Base-by-base conservation (phyloP, 148 eudicot species). In the Agrostemma githago region DNA sequence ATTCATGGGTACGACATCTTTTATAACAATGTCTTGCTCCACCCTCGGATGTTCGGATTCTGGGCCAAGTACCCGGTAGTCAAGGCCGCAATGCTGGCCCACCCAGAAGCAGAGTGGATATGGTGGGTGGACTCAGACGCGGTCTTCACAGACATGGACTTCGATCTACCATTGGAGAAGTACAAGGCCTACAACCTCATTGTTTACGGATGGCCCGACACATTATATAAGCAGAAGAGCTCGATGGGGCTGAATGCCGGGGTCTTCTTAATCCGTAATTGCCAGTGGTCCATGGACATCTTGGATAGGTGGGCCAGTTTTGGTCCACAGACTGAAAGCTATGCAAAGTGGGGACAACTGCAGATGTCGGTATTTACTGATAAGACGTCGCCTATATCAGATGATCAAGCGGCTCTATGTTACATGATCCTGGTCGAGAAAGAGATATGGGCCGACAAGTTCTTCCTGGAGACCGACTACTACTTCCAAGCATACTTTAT, bases 91-190 rank as follows among this genome's bases (percentile, higher is more conserved):
- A 91, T 91, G 97, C 68, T 89, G 79, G 94, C 97, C 71, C 97
- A 92, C 79, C 97, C 97, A 51, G 96, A 92, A 68, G 87, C 88
- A 8, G 92, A 92, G 81, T 92, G 97, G 97, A 83, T 92, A 79
- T 92, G 90, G 90, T 92, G 97, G 97, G 92, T 92, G 14, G 97
- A 92, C 75, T 92, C 97, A 34, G 97, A 92, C 66, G 71, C 71
- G 1, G 37, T 67, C 26, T 67, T 67, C 9, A 67, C 71, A 2
- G 71, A 67, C 21, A 67, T 92, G 98, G 91, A 90, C 65, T 92
- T 87, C 79, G 75, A 83, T 77, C 85, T 92, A 3, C 95, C 95
- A 0, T 76, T 92, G 12, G 79, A 83, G 3, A 72, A 87, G 71
- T 92, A 92, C 80, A 78, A 76, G 70, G 48, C 66, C 57, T 85